Conservation (phyloP, 2,329 filamentous ascomycete species). For the Cercospora sp. region DNA sequence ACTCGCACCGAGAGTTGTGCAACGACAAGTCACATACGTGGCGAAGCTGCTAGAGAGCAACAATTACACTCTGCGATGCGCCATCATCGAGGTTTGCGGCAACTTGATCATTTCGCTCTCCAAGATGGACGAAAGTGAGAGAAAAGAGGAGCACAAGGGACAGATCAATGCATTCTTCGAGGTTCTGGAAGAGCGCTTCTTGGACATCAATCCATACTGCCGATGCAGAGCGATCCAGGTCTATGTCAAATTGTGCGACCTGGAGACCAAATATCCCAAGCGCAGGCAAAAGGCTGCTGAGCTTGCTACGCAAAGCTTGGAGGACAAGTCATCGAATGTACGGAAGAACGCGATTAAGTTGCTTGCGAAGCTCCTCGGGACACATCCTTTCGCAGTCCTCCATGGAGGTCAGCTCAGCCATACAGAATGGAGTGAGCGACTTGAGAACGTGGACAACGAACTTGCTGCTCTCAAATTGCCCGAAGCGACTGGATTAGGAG, state of each 20-base stretch:
- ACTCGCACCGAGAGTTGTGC: conserved; percentile 83
- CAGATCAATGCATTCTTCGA: conserved; percentile 98
- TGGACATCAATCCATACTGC: conserved; percentile 96
- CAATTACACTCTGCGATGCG: conserved; percentile 90
- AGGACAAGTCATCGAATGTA: conserved; percentile 98
- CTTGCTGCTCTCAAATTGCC: conserved; percentile 80
- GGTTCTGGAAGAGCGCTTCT: conserved; percentile 90
- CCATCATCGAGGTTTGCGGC: conserved; percentile 93
- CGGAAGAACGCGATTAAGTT: conserved; percentile 93
- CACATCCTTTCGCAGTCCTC: conserved; percentile 89
- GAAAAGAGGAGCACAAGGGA: conserved; percentile 87
- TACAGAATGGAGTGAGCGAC: conserved; percentile 79
- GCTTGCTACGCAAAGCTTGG: conserved; percentile 80
- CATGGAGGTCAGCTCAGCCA: conserved; percentile 83
- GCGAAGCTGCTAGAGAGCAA: conserved; percentile 96
- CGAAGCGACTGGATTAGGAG: conserved; percentile 72
- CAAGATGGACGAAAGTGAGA: conserved; percentile 74
- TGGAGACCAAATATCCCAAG: conserved; percentile 96
- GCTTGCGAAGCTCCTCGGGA: conserved; percentile 82
- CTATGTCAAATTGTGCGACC: conserved; percentile 83
- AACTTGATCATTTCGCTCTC: conserved; percentile 91
- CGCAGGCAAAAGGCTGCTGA: conserved; percentile 84
- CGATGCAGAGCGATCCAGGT: conserved; percentile 90
- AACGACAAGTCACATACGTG: conserved; percentile 94
- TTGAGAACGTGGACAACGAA: conserved; percentile 81